A percentile compares a stretch with the other conserved stretches of the same genome.
These are phyloP conservation scores for Prunus dulcis DNA, from an alignment of 306 rosid genomes.

Conservation along the genomic window DNA sequence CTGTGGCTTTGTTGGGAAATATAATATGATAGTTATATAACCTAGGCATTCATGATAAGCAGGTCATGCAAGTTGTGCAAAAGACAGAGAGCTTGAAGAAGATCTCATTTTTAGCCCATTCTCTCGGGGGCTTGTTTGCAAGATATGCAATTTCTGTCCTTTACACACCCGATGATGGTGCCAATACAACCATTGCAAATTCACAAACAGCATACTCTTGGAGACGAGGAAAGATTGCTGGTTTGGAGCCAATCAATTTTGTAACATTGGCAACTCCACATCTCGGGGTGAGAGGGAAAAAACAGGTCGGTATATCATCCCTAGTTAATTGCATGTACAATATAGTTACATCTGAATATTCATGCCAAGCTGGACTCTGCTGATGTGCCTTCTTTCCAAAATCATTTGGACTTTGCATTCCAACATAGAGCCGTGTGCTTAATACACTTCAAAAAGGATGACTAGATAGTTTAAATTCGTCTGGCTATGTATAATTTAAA, in stretches of 20 bases:
- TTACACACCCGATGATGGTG: constrained; percentile 46
- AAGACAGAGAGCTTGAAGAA: constrained; percentile 67
- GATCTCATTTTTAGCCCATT: constrained; percentile 92
- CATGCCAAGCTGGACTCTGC: not conserved
- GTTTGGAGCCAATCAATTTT: constrained; percentile 87
- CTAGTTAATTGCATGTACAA: not conserved
- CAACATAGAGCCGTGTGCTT: not conserved
- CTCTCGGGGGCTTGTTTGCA: constrained; percentile 94
- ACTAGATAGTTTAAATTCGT: not conserved
- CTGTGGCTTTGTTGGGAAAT: constrained; percentile 25
- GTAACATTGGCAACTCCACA: constrained; percentile 95
- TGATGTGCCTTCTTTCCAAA: not conserved
- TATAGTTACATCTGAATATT: not conserved
- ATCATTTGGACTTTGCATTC: not conserved
- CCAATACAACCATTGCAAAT: constrained; percentile 26
- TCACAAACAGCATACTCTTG: constrained; percentile 31
- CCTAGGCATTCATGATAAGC: constrained; percentile 30
- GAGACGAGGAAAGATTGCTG: constrained; percentile 66
- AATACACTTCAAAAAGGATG: not conserved
- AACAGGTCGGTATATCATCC: constrained; percentile 63
- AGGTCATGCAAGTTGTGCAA: constrained; percentile 79
- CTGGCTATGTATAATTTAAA: too few relatives aligned
- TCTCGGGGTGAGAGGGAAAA: constrained; percentile 91
- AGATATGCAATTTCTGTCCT: constrained; percentile 83
- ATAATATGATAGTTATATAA: constrained; percentile 19